These are phyloP conservation scores for Phaeosphaeria sp. DNA, from an alignment of 2,329 filamentous ascomycete species.

Conservation along the genomic window DNA sequence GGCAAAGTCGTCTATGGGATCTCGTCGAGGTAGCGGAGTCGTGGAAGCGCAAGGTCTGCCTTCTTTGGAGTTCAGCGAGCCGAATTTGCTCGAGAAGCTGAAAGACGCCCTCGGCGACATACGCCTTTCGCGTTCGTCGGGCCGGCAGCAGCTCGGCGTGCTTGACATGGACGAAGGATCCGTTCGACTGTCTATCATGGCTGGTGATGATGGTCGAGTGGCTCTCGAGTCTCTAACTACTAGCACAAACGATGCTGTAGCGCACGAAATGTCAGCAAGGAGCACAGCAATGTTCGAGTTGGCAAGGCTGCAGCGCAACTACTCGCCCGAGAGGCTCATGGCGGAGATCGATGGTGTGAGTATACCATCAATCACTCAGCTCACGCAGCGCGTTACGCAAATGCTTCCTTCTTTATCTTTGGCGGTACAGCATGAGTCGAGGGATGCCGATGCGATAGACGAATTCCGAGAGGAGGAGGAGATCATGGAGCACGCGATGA, in stretches of 20 bases:
- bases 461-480: slow-evolving; percentile 46
- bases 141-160: slow-evolving; percentile 30
- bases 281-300: slow-evolving; percentile 4
- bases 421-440: slow-evolving; percentile 45
- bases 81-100: slow-evolving; percentile 55
- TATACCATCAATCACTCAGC: slow-evolving; percentile 54
- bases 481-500: slow-evolving; percentile 46
- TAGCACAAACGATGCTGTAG: not conserved
- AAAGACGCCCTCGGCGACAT: slow-evolving; percentile 51
- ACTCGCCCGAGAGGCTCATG: slow-evolving; percentile 49
- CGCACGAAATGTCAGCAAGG: not conserved
- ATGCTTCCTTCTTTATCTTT: slow-evolving; percentile 51
- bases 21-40: slow-evolving; percentile 25
- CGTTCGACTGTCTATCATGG: slow-evolving; percentile 10
- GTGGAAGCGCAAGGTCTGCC: slow-evolving; percentile 50
- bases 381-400: slow-evolving; percentile 56
- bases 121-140: slow-evolving; percentile 49
- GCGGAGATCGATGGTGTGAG: slow-evolving; percentile 55
- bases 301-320: slow-evolving; percentile 32
- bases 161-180: slow-evolving; percentile 39
- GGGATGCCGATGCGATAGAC: slow-evolving; percentile 41
- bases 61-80: slow-evolving; percentile 57
- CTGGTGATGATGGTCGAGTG: slow-evolving; percentile 16
- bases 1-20: slow-evolving; percentile 28
- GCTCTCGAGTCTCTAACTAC: not conserved